Conservation (phyloP, 306 rosid species). For the Fagus sylvatica region DNA sequence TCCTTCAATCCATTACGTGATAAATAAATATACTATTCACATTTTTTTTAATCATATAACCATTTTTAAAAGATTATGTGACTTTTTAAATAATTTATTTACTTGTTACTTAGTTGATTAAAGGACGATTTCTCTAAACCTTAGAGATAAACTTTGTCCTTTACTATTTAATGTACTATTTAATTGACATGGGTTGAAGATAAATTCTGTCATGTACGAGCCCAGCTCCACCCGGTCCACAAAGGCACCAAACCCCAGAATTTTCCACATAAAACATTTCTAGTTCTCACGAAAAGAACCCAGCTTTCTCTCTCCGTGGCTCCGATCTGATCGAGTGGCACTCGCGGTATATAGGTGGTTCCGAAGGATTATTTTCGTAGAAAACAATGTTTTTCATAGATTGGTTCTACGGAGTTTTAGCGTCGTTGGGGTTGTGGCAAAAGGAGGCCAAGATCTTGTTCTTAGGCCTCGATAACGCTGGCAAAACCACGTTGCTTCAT, state of each 20-base stretch:
- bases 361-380: not conserved
- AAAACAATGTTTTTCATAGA: conserved; percentile 64
- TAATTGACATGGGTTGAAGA: too few relatives aligned
- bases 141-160: too few relatives aligned
- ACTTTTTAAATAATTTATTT: too few relatives aligned
- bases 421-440: conserved; percentile 91
- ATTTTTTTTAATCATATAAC: too few relatives aligned
- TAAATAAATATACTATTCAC: too few relatives aligned
- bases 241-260: not conserved
- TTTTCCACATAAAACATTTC: not conserved
- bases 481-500: conserved; percentile 88
- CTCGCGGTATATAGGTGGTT: conserved; percentile 11
- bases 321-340: conserved; percentile 38
- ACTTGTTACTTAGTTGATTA: too few relatives aligned
- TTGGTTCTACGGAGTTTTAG: conserved; percentile 88
- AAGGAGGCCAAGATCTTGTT: conserved; percentile 95
- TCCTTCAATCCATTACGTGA: too few relatives aligned
- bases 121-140: too few relatives aligned
- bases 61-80: too few relatives aligned
- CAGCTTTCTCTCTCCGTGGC: conserved; percentile 19
- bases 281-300: conserved; percentile 2
- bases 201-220: too few relatives aligned
- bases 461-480: conserved; percentile 87
- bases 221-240: not conserved
- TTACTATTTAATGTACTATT: too few relatives aligned